Conservation (phyloP, 1,284 basidiomycete genomes). For the Ustilago cynodontis region DNA sequence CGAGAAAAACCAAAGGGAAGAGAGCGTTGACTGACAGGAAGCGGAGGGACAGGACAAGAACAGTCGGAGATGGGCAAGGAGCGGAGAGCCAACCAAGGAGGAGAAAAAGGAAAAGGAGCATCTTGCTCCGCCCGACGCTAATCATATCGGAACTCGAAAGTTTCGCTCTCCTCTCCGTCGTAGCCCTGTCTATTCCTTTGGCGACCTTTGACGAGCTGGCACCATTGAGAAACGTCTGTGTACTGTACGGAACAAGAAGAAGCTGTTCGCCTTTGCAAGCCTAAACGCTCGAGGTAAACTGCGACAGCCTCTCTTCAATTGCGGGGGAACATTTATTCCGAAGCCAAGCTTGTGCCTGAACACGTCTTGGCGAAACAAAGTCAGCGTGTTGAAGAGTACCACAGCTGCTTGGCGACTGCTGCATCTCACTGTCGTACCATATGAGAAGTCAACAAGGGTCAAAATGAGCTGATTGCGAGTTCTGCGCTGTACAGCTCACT, state of each 20-base stretch:
- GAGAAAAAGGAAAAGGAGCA: neutral
- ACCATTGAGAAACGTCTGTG: no score
- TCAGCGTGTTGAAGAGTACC: neutral
- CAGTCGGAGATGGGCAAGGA: neutral
- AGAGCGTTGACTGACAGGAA: neutral
- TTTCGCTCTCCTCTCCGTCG: neutral
- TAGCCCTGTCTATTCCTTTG: no score
- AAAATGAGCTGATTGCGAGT: slow-evolving; percentile 12
- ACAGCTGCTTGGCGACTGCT: neutral
- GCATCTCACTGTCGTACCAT: neutral
- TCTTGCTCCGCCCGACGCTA: slow-evolving; percentile 9
- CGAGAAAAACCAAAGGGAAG: neutral
- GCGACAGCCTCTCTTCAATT: neutral
- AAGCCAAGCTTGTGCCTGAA: slow-evolving; percentile 2
- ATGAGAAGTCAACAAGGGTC: neutral
- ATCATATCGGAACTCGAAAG: slow-evolving; percentile 10
- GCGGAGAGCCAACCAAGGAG: neutral
- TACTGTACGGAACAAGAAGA: no score
- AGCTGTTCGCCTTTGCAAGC: no score
- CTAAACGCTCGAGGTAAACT: neutral
- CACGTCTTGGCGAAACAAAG: slow-evolving; percentile 7
- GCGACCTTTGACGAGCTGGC: no score
- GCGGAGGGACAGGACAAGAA: neutral
- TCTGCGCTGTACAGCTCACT: neutral
- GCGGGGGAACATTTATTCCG: slow-evolving; percentile 17